Base-by-base conservation (phyloP, 169 alveolate species). In the Eimeria maxima region DNA sequence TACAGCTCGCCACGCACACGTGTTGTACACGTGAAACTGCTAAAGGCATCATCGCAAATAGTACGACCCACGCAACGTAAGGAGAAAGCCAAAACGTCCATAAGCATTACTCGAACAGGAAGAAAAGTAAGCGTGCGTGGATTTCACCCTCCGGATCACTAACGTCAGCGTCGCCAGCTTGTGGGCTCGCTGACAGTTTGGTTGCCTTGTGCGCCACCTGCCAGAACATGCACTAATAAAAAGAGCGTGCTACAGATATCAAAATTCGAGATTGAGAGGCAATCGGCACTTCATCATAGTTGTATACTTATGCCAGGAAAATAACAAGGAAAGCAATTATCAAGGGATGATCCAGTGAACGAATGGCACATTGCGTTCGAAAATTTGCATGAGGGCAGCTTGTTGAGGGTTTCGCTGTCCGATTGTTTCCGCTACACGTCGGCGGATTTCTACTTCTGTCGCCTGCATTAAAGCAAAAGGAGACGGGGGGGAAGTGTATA, bases 371-470 rank as follows among this genome's bases (percentile, higher is more conserved):
- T 60, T 87, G 93, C 93, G 93, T 24, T 87, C 81, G 38, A 87
- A 87, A 42, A 87, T 87, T 63, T 87, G 83, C 81, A 87, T 87
- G 20, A 87, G 93, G 13, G 93, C 93, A 10, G 81, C 93, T 33
- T 87, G 93, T 10, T 87, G 93, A 57, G 65, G 93, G 65, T 87
- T 87, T 10, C 81, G 24, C n/a, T 29, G 93, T 42, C 81, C 93
- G 44, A 87, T 47, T 22, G 93, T 71, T 45, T 87, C 93, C 22
- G 57, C 65, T 44, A 63, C 81, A 63, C 93, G 93, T 42, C 93
- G 81, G 83, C 93, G 93, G 33, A 87, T 87, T 3, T 87, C 93
- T 63, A 87, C 5, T 63, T 87, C 93, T 14, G 78, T 38, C 93
- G 83, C 93, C 93, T 87, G 81, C 93, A 63, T 24, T 47, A 3